A percentile compares a stretch with the other conserved stretches of the same genome.
Conservation (phyloP, 805 yeast species). For the Cyberlindnera americana region DNA sequence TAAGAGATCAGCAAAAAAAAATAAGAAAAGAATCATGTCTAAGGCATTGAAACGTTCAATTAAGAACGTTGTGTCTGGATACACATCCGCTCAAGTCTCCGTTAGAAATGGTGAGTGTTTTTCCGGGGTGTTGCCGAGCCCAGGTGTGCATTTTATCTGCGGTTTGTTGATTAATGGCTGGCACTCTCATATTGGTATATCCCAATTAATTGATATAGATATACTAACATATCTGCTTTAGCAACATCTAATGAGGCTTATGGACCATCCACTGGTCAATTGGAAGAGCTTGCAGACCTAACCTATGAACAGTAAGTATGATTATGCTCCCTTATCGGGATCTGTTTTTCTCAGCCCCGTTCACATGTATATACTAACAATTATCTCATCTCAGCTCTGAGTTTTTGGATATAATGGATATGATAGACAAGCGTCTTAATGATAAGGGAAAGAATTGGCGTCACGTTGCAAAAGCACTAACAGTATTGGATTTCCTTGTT, state of each 20-base stretch:
- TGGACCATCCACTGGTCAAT: conserved; percentile 76
- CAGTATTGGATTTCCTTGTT: conserved; percentile 84
- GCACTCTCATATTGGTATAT: too few species aligned
- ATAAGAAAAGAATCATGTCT: conserved; percentile 45
- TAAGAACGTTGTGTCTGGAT: conserved; percentile 77
- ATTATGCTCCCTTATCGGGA: too few species aligned
- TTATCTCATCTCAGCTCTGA: conserved; percentile 43
- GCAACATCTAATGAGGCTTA: conserved; percentile 86
- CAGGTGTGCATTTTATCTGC: too few species aligned
- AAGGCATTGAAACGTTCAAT: conserved; percentile 76
- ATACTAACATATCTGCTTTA: conserved; percentile 11
- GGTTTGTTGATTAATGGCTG: neutral
- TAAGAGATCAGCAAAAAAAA: neutral
- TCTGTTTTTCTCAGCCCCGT: too few species aligned
- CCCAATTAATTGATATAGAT: too few species aligned
- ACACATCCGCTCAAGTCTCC: conserved; percentile 76
- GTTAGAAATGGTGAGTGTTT: conserved; percentile 67
- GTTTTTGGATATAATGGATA: conserved; percentile 87
- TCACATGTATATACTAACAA: conserved; percentile 8
- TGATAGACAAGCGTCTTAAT: conserved; percentile 85
- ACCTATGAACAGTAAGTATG: conserved; percentile 51
- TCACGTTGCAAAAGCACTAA: conserved; percentile 87
- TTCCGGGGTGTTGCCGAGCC: too few species aligned
- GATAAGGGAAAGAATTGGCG: conserved; percentile 98
- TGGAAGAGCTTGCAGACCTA: conserved; percentile 78